These are phyloP conservation scores for Colletotrichum plurivorum DNA, from an alignment of 2,329 filamentous ascomycete genomes.

Conservation along the genomic window DNA sequence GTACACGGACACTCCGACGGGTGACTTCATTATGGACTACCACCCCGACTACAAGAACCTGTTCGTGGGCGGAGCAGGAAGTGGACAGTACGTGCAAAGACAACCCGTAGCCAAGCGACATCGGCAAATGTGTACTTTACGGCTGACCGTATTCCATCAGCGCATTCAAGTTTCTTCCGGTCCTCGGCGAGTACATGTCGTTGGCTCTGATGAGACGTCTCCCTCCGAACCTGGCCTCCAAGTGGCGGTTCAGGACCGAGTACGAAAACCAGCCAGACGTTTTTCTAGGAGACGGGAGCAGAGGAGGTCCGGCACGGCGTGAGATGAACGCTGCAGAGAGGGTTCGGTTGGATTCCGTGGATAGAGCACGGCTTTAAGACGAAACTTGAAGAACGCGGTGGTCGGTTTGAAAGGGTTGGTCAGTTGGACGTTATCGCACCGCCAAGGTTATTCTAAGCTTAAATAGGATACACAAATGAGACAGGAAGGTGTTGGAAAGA, in stretches of 20 bases:
- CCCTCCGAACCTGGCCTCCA: conserved; percentile 42
- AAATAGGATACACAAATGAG: neutral
- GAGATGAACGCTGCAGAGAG: conserved; percentile 1
- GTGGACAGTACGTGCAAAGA: conserved; percentile 51
- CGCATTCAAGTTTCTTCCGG: conserved; percentile 47
- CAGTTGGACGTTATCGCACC: neutral
- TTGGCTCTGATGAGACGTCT: conserved; percentile 49
- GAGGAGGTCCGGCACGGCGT: conserved; percentile 44
- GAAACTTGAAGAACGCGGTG: too few species aligned
- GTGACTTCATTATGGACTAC: conserved; percentile 72
- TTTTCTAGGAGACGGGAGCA: conserved; percentile 48
- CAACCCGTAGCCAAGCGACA: too few species aligned
- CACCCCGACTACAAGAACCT: conserved; percentile 64
- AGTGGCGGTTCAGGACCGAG: conserved; percentile 47
- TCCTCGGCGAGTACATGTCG: conserved; percentile 45
- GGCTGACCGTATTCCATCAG: neutral
- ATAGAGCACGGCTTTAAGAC: neutral
- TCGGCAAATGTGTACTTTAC: too few species aligned
- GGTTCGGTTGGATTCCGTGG: neutral
- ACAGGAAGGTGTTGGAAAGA: neutral
- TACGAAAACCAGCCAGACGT: conserved; percentile 2
- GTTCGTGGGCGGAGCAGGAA: conserved; percentile 63
- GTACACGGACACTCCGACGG: conserved; percentile 75
- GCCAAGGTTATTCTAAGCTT: conserved; percentile 15
- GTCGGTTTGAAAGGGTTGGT: too few species aligned